Base-by-base conservation (phyloP, 768 basidiomycete genomes). In the Sistotremastrum suecicum region DNA sequence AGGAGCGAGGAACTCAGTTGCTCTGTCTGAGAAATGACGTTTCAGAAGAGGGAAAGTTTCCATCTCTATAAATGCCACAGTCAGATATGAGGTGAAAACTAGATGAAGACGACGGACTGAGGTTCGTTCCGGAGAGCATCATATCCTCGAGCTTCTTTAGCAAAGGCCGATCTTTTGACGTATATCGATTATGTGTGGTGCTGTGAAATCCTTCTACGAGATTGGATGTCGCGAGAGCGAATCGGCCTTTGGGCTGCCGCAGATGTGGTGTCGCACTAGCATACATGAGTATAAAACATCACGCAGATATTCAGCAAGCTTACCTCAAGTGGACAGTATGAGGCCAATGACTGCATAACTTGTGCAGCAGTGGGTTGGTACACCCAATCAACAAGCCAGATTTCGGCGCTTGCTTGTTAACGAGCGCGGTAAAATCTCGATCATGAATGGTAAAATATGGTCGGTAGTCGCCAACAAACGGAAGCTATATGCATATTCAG, bases 361-460 rank as follows among this genome's bases (percentile, higher is more conserved):
- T 76, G 55, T 81, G 78, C 44, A 92, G 83, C 54, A 87, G 79
- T 0, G 90, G 90, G 54, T 92, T 94, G 1, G 90, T 94, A 6
- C 88, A 83, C 6, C 90, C 87, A 3, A 94, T 58, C 4, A 94
- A 53, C 3, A 86, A 60, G 1, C 88, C 89, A 1, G 79, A 61
- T 59, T 78, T 78, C 0, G 86, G 88, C n/a, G 79, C 75, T 32
- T 84, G 75, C 50, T 80, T 79, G 58, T 88, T 90, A 38, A 95
- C 80, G 8, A 99, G 61, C 2, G 70, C 56, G 3, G 70, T 53
- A 51, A 83, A 78, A 49, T 95, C 91, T n/a, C 72, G 72, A 55
- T 97, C 94, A 58, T 97, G 94, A 54, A 99, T 90, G 10, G 94
- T 95, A 52, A 97, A 85, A 60, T 94, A 99, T 0, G 94, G 94